A percentile compares a stretch with the other conserved stretches of the same genome.
phyloP scores from a whole-genome alignment of 495 filamentous ascomycete genomes.

The Cercophora scortea region DNA sequence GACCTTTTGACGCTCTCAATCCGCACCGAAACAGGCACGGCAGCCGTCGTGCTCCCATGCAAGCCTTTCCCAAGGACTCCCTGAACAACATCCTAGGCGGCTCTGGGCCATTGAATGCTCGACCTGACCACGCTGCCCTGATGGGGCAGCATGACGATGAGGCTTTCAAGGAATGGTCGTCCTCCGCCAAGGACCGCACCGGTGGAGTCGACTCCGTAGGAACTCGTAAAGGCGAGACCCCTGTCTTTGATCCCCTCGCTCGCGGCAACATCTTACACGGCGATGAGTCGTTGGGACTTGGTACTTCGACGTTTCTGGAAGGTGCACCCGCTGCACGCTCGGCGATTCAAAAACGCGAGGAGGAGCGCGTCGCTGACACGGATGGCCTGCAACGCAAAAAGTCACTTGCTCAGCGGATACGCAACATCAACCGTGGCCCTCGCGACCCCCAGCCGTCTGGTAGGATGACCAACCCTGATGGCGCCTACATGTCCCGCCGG shows the following conservation, averaged over 20 bases:
- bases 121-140: constrained; percentile 75
- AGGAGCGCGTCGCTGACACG: constrained; percentile 50
- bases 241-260: constrained; percentile 42
- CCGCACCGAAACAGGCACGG: constrained; percentile 88
- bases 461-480: constrained; percentile 46
- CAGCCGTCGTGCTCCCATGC: constrained; percentile 80
- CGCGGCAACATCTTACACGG: constrained; percentile 69
- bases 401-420: constrained; percentile 80
- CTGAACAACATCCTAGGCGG: constrained; percentile 89
- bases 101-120: constrained; percentile 71
- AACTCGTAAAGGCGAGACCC: constrained; percentile 28
- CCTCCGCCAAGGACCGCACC: constrained; percentile 19
- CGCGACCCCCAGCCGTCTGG: constrained; percentile 44
- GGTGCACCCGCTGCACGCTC: constrained; percentile 81
- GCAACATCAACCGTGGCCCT: constrained; percentile 53
- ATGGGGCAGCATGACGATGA: constrained; percentile 73
- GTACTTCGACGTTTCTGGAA: constrained; percentile 93
- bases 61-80: constrained; percentile 88
- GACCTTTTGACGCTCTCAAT: constrained; percentile 96
- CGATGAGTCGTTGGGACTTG: constrained; percentile 73
- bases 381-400: constrained; percentile 83
- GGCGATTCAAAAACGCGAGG: constrained; percentile 72
- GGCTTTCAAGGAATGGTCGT: constrained; percentile 69
- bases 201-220: not conserved
- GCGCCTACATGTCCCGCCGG: constrained; percentile 21